phyloP scores from a whole-genome alignment of 495 filamentous ascomycete species.

The Tuber indicum region DNA sequence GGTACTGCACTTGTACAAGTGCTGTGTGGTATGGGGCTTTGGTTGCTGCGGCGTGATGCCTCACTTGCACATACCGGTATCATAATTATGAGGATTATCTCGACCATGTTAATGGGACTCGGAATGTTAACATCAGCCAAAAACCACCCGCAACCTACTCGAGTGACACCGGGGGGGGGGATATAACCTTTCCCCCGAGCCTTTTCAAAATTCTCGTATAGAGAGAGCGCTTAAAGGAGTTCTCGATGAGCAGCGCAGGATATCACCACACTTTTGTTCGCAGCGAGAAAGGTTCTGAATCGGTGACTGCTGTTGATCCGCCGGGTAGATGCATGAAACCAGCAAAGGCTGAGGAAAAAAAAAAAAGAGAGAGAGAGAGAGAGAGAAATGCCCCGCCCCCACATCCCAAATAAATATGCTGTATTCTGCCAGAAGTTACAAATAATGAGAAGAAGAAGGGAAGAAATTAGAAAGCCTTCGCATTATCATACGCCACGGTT shows the following conservation, averaged over 20 bases:
- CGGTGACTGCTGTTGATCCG: not conserved
- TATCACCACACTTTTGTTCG: not conserved
- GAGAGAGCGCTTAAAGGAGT: not conserved
- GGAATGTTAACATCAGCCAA: not conserved
- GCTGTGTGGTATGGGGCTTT: not conserved
- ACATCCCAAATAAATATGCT: not conserved
- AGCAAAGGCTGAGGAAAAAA: not conserved
- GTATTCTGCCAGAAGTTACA: not conserved
- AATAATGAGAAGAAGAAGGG: not conserved
- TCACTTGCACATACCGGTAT: not conserved
- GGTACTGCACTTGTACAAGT: not conserved
- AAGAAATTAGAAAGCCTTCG: not conserved
- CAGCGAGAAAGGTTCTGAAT: not conserved
- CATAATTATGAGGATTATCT: not conserved
- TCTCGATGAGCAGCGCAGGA: not conserved
- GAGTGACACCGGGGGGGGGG: no score
- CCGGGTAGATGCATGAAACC: not conserved
- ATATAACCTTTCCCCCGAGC: not conserved
- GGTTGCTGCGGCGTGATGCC: not conserved
- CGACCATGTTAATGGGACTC: not conserved
- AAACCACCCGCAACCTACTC: not conserved
- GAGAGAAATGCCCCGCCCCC: no score
- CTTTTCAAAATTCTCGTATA: not conserved
- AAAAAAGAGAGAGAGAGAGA: not conserved
- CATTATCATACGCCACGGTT: not conserved